These are phyloP conservation scores for Rehmannia glutinosa DNA, from an alignment of 257 asterid species.

Conservation along the genomic window DNA sequence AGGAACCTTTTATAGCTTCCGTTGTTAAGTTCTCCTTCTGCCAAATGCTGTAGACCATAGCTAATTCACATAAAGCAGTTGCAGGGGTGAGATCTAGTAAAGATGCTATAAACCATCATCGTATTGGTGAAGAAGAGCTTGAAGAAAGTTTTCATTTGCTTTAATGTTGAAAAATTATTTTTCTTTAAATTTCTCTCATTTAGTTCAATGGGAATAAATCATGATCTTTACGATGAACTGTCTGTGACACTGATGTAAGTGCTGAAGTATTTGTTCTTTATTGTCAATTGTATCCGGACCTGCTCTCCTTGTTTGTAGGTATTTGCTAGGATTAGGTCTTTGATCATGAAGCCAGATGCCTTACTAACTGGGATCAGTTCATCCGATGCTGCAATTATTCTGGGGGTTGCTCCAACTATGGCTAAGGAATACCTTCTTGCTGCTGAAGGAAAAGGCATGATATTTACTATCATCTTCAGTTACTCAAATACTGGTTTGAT, in stretches of 20 bases:
- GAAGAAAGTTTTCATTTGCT: background rate
- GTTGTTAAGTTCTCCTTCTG: too few species aligned
- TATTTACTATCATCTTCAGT: background rate
- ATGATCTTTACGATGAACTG: background rate
- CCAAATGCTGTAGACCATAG: too few species aligned
- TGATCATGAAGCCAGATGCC: constrained; percentile 65
- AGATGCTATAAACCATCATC: background rate
- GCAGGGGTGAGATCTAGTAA: background rate
- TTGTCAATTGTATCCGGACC: background rate
- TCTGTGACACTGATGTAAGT: background rate
- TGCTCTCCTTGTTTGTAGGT: constrained; percentile 39
- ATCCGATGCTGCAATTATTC: constrained; percentile 90
- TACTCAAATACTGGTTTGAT: constrained; percentile 5
- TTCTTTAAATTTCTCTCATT: too few species aligned
- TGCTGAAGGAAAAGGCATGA: constrained; percentile 87
- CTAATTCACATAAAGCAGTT: background rate
- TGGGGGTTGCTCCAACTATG: constrained; percentile 97
- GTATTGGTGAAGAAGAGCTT: background rate
- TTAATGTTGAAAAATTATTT: background rate
- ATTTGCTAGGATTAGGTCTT: constrained; percentile 63
- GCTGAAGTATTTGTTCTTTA: background rate
- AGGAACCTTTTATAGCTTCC: background rate
- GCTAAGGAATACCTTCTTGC: constrained; percentile 96
- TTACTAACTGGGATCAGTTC: constrained; percentile 74
- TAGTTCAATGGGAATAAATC: background rate